These are phyloP conservation scores for Pseudopyricularia cyperi DNA, from an alignment of 2,329 filamentous ascomycete genomes.

Conservation along the genomic window DNA sequence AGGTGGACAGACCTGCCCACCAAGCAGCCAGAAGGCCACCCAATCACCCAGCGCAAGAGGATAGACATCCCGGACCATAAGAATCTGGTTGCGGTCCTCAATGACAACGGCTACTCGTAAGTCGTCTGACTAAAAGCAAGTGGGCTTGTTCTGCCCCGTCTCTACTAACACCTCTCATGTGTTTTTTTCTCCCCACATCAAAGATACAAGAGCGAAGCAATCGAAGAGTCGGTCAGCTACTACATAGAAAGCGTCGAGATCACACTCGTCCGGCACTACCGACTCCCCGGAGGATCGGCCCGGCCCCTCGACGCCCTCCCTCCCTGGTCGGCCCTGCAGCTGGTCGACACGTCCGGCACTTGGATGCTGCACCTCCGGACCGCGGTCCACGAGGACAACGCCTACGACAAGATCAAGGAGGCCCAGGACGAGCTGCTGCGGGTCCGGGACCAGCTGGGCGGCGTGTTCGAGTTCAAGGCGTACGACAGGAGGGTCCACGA, in stretches of 20 bases:
- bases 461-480: constrained; percentile 36
- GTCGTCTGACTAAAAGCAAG: constrained; percentile 6
- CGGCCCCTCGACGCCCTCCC: constrained; percentile 26
- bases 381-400: constrained; percentile 41
- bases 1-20: constrained; percentile 45
- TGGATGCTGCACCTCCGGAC: constrained; percentile 44
- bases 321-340: constrained; percentile 28
- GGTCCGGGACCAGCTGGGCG: constrained; percentile 32
- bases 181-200: constrained; percentile 10
- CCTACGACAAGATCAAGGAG: constrained; percentile 43
- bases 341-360: constrained; percentile 31
- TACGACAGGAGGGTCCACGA: constrained; percentile 41
- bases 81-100: constrained; percentile 32
- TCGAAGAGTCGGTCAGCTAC: constrained; percentile 41
- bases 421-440: constrained; percentile 36
- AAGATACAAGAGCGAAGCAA: constrained; percentile 35
- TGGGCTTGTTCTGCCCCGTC: not conserved
- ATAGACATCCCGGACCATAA: constrained; percentile 41
- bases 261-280: constrained; percentile 33
- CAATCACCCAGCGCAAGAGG: constrained; percentile 39
- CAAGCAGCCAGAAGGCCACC: constrained; percentile 36
- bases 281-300: constrained; percentile 16
- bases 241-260: constrained; percentile 43
- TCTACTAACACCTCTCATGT: not conserved
- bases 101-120: constrained; percentile 39